phyloP scores from a whole-genome alignment of 2,329 filamentous ascomycete genomes.

The Sarocladium oryzae region DNA sequence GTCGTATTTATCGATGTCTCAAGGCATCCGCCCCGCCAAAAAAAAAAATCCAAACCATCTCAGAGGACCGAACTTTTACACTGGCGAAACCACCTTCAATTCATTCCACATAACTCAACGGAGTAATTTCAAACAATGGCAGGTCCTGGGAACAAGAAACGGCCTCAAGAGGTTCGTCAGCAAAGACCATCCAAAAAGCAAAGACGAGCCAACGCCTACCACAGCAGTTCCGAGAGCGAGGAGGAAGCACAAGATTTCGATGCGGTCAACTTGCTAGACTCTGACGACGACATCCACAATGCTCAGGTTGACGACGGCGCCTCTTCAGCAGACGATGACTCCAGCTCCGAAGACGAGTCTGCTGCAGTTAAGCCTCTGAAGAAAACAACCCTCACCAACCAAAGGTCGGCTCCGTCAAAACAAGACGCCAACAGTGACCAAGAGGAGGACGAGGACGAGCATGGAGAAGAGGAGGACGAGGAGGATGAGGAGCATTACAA shows the following conservation, averaged over 20 bases:
- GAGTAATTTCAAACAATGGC: constrained; percentile 23
- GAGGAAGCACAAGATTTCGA: constrained; percentile 36
- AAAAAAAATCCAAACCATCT: constrained; percentile 3
- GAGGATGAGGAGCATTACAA: constrained; percentile 25
- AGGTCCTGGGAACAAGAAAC: constrained; percentile 26
- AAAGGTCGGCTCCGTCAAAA: constrained; percentile 16
- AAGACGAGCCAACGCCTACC: constrained; percentile 41
- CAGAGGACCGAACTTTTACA: constrained; percentile 6
- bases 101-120: not conserved
- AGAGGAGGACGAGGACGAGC: constrained; percentile 26
- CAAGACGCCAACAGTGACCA: constrained; percentile 17
- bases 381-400: constrained; percentile 18
- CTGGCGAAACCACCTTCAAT: not conserved
- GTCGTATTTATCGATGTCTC: not conserved
- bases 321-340: constrained; percentile 29
- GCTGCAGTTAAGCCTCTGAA: constrained; percentile 12
- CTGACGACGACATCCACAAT: constrained; percentile 51
- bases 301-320: constrained; percentile 43
- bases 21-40: constrained; percentile 7
- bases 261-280: constrained; percentile 48
- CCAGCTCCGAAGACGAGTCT: constrained; percentile 30
- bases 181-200: constrained; percentile 46
- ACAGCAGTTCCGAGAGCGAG: constrained; percentile 46
- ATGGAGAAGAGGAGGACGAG: constrained; percentile 35
- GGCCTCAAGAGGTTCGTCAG: constrained; percentile 22